These are phyloP conservation scores for Clavispora vitiphila DNA, from an alignment of 805 yeast genomes.

Conservation along the genomic window DNA sequence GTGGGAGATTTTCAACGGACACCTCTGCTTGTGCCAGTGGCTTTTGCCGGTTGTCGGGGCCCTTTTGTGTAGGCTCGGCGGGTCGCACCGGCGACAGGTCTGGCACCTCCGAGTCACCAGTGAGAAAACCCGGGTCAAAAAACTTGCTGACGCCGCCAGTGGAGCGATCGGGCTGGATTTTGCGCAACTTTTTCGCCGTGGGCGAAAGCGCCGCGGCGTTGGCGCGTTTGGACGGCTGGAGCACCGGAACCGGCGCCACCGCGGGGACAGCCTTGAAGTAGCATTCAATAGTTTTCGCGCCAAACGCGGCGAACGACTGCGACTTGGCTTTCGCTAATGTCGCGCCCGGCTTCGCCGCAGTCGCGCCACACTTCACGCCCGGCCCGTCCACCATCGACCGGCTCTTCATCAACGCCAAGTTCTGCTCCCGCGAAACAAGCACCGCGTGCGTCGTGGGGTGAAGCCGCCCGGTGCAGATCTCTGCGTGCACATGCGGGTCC, in stretches of 20 bases:
- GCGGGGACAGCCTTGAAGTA: constrained; percentile 10
- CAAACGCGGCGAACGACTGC: constrained; percentile 5
- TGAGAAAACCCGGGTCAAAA: constrained; percentile 13
- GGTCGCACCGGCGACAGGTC: constrained; percentile 29
- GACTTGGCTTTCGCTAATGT: too few relatives aligned
- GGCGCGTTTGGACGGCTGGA: constrained; percentile 6
- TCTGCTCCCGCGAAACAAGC: constrained; percentile 45
- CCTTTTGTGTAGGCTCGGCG: too few relatives aligned
- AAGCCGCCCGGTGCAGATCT: constrained; percentile 59
- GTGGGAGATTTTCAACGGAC: not conserved
- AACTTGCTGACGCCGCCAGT: constrained; percentile 11
- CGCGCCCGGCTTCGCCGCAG: not conserved
- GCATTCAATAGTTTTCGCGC: constrained; percentile 9
- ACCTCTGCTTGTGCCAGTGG: too few relatives aligned
- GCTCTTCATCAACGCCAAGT: constrained; percentile 16
- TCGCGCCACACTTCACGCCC: not conserved
- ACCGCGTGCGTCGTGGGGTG: constrained; percentile 57
- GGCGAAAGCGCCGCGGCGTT: constrained; percentile 9
- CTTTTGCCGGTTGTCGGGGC: too few relatives aligned
- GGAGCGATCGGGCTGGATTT: not conserved
- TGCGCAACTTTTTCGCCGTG: constrained; percentile 11
- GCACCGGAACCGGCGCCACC: not conserved
- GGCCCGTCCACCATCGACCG: constrained; percentile 2
- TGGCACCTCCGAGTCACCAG: constrained; percentile 31
- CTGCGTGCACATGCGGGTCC: constrained; percentile 44